Evolutionary conservation across 805 yeast genomes (phyloP), one percentile per base, ranked within the genome.

Genomic region (Saccharomycopsis malanga): DNA sequence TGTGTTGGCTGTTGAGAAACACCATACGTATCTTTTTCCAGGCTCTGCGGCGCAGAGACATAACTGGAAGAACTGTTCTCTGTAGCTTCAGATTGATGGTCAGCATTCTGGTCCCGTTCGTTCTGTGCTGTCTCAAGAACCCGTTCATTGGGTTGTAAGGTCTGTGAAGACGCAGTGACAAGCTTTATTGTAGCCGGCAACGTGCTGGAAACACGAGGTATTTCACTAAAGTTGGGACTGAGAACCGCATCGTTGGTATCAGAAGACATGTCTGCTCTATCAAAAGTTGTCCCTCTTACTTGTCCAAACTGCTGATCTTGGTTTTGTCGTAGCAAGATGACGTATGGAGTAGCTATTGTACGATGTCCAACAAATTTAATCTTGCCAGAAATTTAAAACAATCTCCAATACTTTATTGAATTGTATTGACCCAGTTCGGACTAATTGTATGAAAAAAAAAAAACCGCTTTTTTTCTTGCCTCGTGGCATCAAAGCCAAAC

Each of bases 201-300:
- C 6, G 15, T 20, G 22, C 5, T 14, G 32, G 10, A 7, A 5
- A 9, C 6, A 27, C 49, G 29, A 18, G 44, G 44, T 7, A 46
- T 42, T 10, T 46, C 42, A n/a, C 39, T 15, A 25, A 46, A 46
- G 32, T 34, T 46, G n/a, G 50, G 50, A 38, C 47, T 44, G 38
- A 41, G 38, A 10, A 18, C 21, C 36, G 15, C 9, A 32, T 7
- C 15, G 36, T 7, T n/a, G 36, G 9, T n/a, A 7, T 32, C 36
- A 6, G 30, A 12, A n/a, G n/a, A n/a, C n/a, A n/a, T n/a, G n/a
- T n/a, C n/a, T n/a, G n/a, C n/a, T n/a, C n/a, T n/a, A n/a, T n/a
- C n/a, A n/a, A n/a, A n/a, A n/a, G n/a, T n/a, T n/a, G n/a, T n/a
- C n/a, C n/a, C n/a, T n/a, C n/a, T n/a, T n/a, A n/a, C n/a, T n/a